Evolutionary conservation across 495 filamentous ascomycete genomes (phyloP).

Genomic region (Aspergillus asperescens): DNA sequence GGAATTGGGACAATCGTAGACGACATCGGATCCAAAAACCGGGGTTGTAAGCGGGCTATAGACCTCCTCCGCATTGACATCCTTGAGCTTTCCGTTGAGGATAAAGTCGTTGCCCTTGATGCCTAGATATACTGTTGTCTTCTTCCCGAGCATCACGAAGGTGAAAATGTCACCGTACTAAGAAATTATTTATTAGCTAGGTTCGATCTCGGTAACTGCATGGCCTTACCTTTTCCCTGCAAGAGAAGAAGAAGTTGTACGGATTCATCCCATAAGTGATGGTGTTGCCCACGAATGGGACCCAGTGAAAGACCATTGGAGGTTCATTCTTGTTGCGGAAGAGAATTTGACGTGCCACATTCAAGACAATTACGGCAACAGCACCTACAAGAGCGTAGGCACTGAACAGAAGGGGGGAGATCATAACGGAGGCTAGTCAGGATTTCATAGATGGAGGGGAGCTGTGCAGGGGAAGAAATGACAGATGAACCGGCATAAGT

Average conservation of each 20-base stretch:
- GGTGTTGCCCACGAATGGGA: slow-evolving; percentile 75
- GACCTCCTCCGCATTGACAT: slow-evolving; percentile 77
- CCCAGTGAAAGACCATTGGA: slow-evolving; percentile 78
- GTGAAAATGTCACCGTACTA: slow-evolving; percentile 79
- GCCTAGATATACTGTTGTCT: slow-evolving; percentile 72
- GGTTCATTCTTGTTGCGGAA: slow-evolving; percentile 69
- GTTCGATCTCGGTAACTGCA: background rate
- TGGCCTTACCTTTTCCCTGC: slow-evolving; percentile 59
- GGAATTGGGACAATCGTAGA: slow-evolving; percentile 82
- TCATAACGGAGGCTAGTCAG: slow-evolving; percentile 12
- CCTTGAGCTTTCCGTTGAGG: slow-evolving; percentile 75
- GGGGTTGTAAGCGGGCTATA: slow-evolving; percentile 78
- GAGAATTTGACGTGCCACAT: slow-evolving; percentile 63
- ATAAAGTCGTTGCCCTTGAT: slow-evolving; percentile 82
- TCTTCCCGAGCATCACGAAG: slow-evolving; percentile 69
- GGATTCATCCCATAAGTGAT: slow-evolving; percentile 80
- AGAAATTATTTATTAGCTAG: background rate
- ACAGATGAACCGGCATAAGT: background rate
- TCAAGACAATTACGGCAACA: slow-evolving; percentile 53
- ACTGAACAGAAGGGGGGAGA: slow-evolving; percentile 12
- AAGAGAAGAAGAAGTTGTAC: slow-evolving; percentile 68
- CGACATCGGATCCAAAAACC: slow-evolving; percentile 79
- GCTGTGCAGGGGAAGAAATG: background rate
- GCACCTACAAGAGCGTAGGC: slow-evolving; percentile 24
- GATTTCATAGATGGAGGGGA: background rate